phyloP scores from a whole-genome alignment of 345 rosid genomes.

The Linum trigynum region DNA sequence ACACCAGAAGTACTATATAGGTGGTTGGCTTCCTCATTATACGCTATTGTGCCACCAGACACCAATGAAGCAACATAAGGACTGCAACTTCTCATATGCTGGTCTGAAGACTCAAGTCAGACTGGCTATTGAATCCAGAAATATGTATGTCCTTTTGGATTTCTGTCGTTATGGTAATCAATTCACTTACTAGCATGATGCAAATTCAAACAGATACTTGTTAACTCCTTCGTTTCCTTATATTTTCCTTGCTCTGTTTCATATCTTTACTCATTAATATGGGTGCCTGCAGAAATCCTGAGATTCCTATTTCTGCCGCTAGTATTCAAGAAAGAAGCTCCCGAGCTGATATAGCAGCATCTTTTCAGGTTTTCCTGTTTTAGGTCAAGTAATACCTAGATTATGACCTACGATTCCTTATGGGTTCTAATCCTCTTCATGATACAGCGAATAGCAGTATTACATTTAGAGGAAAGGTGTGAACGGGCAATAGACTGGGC shows the following conservation, averaged over 20 bases:
- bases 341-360: slow-evolving; percentile 90
- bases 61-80: slow-evolving; percentile 84
- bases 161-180: slow-evolving; percentile 5
- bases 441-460: slow-evolving; percentile 79
- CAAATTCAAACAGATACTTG: background rate
- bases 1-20: background rate
- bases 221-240: background rate
- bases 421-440: no score
- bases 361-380: slow-evolving; percentile 59
- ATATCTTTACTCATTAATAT: slow-evolving; percentile 4
- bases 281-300: slow-evolving; percentile 43
- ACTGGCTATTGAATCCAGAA: slow-evolving; percentile 75
- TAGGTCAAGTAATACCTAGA: no score
- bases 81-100: slow-evolving; percentile 90
- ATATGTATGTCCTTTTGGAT: slow-evolving; percentile 41
- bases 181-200: slow-evolving; percentile 8
- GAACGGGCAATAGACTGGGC: slow-evolving; percentile 93
- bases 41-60: slow-evolving; percentile 33
- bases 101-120: slow-evolving; percentile 95
- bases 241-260: background rate
- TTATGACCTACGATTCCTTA: no score
- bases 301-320: slow-evolving; percentile 57
- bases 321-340: slow-evolving; percentile 57
- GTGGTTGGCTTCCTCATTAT: background rate
- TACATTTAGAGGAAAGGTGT: slow-evolving; percentile 90